phyloP scores from a whole-genome alignment of 129 eudicot species.

The Helianthus tuberosus region DNA sequence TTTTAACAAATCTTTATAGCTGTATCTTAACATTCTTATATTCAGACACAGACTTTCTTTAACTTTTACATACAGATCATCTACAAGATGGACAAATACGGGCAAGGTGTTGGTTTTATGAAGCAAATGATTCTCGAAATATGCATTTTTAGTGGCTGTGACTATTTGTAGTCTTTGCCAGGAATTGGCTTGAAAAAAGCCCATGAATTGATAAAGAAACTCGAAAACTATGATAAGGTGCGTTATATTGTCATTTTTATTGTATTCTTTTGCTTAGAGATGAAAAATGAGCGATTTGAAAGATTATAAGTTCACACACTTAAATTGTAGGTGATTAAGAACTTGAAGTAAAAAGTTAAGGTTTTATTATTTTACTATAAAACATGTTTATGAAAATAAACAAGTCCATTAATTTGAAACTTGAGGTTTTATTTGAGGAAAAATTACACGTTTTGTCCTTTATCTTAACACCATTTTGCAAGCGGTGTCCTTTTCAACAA shows the following conservation, averaged over 20 bases:
- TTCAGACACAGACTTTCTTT: slow-evolving; percentile 3
- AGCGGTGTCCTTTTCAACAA: no score
- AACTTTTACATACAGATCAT: slow-evolving; percentile 51
- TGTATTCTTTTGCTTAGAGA: neutral
- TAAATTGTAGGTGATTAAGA: slow-evolving; percentile 77
- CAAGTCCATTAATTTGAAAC: no score
- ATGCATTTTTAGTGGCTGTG: slow-evolving; percentile 97
- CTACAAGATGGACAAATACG: slow-evolving; percentile 98
- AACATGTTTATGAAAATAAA: no score
- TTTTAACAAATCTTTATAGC: slow-evolving; percentile 11
- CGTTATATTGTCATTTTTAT: neutral
- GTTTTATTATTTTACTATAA: no score
- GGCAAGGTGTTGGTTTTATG: slow-evolving; percentile 93
- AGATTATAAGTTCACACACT: neutral
- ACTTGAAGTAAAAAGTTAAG: slow-evolving; percentile 45
- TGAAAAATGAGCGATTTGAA: neutral
- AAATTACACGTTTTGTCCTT: no score
- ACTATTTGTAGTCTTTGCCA: slow-evolving; percentile 86
- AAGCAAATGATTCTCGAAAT: slow-evolving; percentile 91
- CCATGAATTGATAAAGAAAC: slow-evolving; percentile 71
- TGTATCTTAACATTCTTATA: slow-evolving; percentile 6
- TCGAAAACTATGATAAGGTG: slow-evolving; percentile 76
- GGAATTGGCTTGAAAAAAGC: slow-evolving; percentile 98
- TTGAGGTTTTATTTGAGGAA: no score
- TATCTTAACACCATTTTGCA: no score